Evolutionary conservation across 192 early-diverging fungal genomes (phyloP).

Genomic region (Martensiomyces pterosporus): DNA sequence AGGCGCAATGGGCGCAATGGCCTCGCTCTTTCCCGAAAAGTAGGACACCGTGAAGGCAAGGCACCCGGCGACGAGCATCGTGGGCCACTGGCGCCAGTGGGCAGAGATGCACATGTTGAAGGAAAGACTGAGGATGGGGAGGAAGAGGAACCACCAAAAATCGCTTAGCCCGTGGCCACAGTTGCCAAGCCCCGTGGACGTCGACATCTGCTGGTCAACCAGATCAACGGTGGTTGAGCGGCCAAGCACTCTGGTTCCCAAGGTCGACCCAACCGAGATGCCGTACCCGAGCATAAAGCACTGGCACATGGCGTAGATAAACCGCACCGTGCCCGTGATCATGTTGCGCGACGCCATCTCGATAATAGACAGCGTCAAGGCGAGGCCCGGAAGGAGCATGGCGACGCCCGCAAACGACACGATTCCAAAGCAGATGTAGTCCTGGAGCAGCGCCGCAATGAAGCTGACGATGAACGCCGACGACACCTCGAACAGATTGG

Average conservation of each 20-base stretch:
- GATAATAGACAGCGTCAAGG: constrained; percentile 79
- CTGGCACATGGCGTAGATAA: constrained; percentile 75
- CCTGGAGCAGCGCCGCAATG: constrained; percentile 55
- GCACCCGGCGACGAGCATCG: constrained; percentile 64
- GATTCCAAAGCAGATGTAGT: constrained; percentile 60
- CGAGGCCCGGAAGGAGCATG: constrained; percentile 67
- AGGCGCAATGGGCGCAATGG: constrained; percentile 54
- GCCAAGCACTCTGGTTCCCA: constrained; percentile 58
- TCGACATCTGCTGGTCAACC: constrained; percentile 21
- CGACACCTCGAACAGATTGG: constrained; percentile 71
- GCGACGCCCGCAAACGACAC: constrained; percentile 60
- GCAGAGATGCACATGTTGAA: constrained; percentile 62
- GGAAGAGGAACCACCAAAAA: constrained; percentile 59
- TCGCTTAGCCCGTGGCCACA: constrained; percentile 31
- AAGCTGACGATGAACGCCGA: constrained; percentile 61
- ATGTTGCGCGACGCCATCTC: constrained; percentile 85
- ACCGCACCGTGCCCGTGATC: constrained; percentile 79
- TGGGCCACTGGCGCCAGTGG: constrained; percentile 62
- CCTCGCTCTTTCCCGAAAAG: constrained; percentile 56
- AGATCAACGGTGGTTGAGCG: constrained; percentile 22
- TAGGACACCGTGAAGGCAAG: constrained; percentile 66
- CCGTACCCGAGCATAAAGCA: constrained; percentile 77
- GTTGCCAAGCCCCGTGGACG: constrained; percentile 21
- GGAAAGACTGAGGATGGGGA: constrained; percentile 52
- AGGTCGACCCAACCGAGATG: constrained; percentile 58